Evolutionary conservation across 352 stramenopile genomes (phyloP).

Genomic region (Phytophthora macrochlamydospora): DNA sequence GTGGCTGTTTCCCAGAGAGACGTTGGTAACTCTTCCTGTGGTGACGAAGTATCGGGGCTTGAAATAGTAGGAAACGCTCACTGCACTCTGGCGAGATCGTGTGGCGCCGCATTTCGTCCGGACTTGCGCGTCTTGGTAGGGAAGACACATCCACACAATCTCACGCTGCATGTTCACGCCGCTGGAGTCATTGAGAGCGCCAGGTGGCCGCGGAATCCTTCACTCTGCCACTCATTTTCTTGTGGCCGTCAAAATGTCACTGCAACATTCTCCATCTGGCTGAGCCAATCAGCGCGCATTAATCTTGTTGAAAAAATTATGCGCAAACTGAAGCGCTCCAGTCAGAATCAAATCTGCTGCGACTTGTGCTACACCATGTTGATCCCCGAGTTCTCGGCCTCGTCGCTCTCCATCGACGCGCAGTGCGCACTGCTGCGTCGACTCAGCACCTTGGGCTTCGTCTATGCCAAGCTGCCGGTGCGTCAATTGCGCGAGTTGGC

Average conservation of each 20-base stretch:
- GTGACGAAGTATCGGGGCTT: not conserved
- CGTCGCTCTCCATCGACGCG: constrained; percentile 12
- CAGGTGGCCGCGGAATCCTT: not conserved
- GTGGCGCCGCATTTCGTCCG: no score
- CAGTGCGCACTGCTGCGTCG: constrained; percentile 36
- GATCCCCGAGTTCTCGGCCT: constrained; percentile 30
- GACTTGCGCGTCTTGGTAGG: no score
- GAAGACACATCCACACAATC: not conserved
- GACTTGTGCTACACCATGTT: constrained; percentile 25
- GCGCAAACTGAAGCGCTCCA: not conserved
- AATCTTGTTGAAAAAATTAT: not conserved
- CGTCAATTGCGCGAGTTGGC: constrained; percentile 39
- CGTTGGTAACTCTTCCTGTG: no score
- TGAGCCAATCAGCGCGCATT: not conserved
- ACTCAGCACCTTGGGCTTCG: constrained; percentile 54
- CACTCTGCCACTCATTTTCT: not conserved
- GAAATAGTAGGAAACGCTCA: not conserved
- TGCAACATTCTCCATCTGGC: not conserved
- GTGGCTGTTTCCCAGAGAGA: no score
- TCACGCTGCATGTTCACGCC: not conserved
- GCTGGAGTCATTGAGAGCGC: not conserved
- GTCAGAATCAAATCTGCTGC: constrained; percentile 9
- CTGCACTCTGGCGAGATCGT: not conserved
- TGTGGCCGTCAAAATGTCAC: not conserved
- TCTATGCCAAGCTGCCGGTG: constrained; percentile 41